A percentile compares a stretch with the other conserved stretches of the same genome.
phyloP scores from a whole-genome alignment of 352 stramenopile genomes.

The Phytophthora pinifolia region DNA sequence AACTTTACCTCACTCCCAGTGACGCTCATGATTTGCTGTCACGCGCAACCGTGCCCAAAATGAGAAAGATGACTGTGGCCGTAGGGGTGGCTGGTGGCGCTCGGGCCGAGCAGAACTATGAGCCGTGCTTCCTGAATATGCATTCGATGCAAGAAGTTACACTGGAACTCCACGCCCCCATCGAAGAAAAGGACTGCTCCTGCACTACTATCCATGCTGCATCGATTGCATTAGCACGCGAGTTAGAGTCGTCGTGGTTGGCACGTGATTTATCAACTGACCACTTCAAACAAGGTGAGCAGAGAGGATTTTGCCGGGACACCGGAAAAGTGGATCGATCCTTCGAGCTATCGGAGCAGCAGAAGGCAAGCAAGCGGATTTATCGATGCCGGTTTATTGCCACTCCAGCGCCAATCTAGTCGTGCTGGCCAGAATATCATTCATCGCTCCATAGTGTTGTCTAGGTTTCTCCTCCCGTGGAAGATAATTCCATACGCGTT shows the following conservation, averaged over 20 bases:
- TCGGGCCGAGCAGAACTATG: slow-evolving; percentile 2
- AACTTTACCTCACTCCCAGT: slow-evolving; percentile 16
- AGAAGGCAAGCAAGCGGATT: slow-evolving; percentile 20
- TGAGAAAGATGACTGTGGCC: slow-evolving; percentile 26
- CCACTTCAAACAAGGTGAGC: slow-evolving; percentile 2
- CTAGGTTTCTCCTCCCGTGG: slow-evolving; percentile 3
- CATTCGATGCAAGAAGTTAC: slow-evolving; percentile 21
- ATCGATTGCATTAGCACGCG: slow-evolving; percentile 11
- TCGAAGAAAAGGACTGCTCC: slow-evolving; percentile 8
- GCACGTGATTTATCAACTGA: slow-evolving; percentile 2
- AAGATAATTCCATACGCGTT: slow-evolving; percentile 17
- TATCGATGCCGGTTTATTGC: slow-evolving; percentile 27
- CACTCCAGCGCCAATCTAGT: slow-evolving; percentile 9
- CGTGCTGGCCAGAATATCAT: neutral
- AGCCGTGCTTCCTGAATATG: slow-evolving; percentile 22
- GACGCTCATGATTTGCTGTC: slow-evolving; percentile 24
- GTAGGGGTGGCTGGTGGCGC: slow-evolving; percentile 8
- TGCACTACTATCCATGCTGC: neutral
- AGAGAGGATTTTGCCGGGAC: slow-evolving; percentile 1
- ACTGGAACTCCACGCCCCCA: slow-evolving; percentile 23
- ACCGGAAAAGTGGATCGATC: slow-evolving; percentile 15
- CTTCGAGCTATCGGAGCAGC: slow-evolving; percentile 25
- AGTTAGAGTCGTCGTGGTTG: slow-evolving; percentile 28
- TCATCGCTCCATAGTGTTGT: neutral
- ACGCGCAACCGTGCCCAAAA: slow-evolving; percentile 15